These are phyloP conservation scores for Boletus rubescentipes DNA, from an alignment of 768 basidiomycete genomes.

Conservation along the genomic window DNA sequence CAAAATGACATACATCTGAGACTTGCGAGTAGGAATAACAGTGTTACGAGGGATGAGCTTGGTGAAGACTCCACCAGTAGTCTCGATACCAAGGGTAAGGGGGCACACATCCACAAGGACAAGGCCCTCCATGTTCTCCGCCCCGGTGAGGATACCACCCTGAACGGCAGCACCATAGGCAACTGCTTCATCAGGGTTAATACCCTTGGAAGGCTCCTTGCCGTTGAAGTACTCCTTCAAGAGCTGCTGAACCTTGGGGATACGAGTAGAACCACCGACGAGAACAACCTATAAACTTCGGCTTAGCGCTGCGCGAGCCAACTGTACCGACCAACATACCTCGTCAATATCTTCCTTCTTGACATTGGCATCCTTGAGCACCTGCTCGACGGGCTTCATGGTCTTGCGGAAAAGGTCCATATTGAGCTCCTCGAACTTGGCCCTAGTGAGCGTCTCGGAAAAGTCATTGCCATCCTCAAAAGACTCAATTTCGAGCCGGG, in stretches of 20 bases:
- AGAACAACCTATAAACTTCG: conserved; percentile 61
- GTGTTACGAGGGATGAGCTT: conserved; percentile 98
- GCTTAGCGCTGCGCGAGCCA: not conserved
- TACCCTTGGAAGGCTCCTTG: conserved; percentile 96
- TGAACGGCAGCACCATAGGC: conserved; percentile 99
- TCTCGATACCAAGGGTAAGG: conserved; percentile 98
- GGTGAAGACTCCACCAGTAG: conserved; percentile 97
- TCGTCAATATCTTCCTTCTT: conserved; percentile 98
- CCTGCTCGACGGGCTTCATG: conserved; percentile 99
- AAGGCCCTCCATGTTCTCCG: conserved; percentile 84
- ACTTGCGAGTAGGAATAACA: conserved; percentile 96
- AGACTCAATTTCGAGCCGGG: conserved; percentile 90
- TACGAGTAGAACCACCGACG: conserved; percentile 98
- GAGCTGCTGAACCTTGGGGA: conserved; percentile 98
- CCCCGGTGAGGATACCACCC: conserved; percentile 96
- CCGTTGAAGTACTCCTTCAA: conserved; percentile 96
- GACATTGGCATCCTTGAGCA: conserved; percentile 95
- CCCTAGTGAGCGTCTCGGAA: conserved; percentile 93
- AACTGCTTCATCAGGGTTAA: conserved; percentile 99
- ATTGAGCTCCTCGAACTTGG: conserved; percentile 99
- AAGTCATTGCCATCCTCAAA: conserved; percentile 98
- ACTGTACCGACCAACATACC: conserved; percentile 38
- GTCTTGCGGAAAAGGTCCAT: conserved; percentile 99
- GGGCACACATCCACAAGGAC: conserved; percentile 97
- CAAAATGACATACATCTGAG: conserved; percentile 65